Evolutionary conservation across 331 rosid genomes (phyloP).

Genomic region (Quercus tomentella): DNA sequence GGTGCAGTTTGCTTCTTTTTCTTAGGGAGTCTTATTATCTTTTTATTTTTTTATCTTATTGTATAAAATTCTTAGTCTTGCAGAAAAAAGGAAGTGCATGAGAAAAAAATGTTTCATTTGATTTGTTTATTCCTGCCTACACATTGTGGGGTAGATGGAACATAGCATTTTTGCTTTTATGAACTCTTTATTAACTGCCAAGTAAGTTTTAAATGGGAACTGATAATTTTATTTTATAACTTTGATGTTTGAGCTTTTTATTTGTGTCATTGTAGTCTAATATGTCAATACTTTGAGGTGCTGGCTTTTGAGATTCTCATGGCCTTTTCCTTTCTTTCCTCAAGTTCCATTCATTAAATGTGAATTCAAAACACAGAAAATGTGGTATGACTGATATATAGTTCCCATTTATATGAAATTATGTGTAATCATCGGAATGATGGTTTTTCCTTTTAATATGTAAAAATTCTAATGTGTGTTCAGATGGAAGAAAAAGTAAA

Average conservation of each 20-base stretch:
- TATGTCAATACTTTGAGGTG: not conserved
- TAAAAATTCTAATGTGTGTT: constrained; percentile 22
- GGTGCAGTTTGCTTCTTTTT: not conserved
- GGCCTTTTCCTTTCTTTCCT: not conserved
- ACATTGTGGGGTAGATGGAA: not conserved
- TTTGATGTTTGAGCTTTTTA: not conserved
- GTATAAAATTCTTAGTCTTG: not conserved
- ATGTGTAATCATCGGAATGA: not conserved
- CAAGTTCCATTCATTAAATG: not conserved
- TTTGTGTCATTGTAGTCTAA: not conserved
- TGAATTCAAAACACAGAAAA: not conserved
- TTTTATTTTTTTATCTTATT: not conserved
- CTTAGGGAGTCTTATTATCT: not conserved
- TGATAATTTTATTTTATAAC: not conserved
- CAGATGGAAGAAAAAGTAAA: constrained; percentile 97
- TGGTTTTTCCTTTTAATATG: constrained; percentile 13
- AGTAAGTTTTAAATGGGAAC: not conserved
- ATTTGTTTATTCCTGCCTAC: not conserved
- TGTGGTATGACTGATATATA: not conserved
- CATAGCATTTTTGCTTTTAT: not conserved
- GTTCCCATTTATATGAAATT: not conserved
- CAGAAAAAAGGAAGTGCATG: not conserved
- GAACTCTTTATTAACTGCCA: not conserved
- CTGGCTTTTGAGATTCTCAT: not conserved
- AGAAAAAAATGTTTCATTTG: not conserved